Conservation (phyloP, 768 basidiomycete species). For the Lactarius deliciosus region DNA sequence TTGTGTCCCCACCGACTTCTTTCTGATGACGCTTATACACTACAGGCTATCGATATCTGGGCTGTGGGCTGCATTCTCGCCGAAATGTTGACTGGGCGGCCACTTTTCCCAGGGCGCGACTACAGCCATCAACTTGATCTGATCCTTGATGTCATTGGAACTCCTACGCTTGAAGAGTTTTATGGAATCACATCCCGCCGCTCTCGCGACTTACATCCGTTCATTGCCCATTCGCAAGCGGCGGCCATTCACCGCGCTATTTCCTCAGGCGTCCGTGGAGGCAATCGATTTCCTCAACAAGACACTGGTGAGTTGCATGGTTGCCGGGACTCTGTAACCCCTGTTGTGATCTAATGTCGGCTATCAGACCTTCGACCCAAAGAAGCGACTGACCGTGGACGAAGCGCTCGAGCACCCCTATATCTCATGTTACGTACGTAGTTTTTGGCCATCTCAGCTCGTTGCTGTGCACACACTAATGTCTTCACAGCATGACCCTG, state of each 20-base stretch:
- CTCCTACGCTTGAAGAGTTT: conserved; percentile 87
- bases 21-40: conserved; percentile 2
- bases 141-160: conserved; percentile 87
- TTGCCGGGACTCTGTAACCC: background rate
- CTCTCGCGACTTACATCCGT: conserved; percentile 85
- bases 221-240: conserved; percentile 81
- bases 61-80: conserved; percentile 75
- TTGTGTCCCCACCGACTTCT: background rate
- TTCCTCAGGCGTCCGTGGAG: conserved; percentile 72
- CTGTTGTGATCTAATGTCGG: conserved; percentile 6
- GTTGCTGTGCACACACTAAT: conserved; percentile 12
- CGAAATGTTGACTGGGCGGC: conserved; percentile 77
- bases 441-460: background rate
- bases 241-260: conserved; percentile 65
- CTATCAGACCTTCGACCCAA: conserved; percentile 80
- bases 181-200: conserved; percentile 84
- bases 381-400: conserved; percentile 79
- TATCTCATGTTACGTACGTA: conserved; percentile 67
- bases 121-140: conserved; percentile 87
- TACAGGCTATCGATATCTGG: conserved; percentile 70
- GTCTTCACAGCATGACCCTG: conserved; percentile 67
- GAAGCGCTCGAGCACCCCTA: conserved; percentile 84
- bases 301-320: conserved; percentile 53
- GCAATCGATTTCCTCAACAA: conserved; percentile 72
- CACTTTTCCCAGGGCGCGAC: conserved; percentile 85